Conservation (phyloP, 768 basidiomycete species). For the Glaciozyma martinii region DNA sequence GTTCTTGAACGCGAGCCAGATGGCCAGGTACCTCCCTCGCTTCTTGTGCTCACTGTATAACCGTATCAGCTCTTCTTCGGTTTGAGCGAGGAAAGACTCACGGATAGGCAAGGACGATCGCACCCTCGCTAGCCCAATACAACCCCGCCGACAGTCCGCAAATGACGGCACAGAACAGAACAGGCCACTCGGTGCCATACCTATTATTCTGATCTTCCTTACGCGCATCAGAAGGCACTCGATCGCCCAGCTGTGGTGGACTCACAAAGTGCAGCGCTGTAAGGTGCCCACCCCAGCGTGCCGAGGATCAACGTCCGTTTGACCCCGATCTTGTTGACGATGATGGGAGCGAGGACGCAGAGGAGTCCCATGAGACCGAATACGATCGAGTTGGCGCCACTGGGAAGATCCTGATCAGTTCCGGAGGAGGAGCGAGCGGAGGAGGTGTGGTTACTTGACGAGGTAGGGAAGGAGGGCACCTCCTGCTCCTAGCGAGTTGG, state of each 20-base stretch:
- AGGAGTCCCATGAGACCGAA: slow-evolving; percentile 6
- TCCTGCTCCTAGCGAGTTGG: not conserved
- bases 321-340: too few relatives aligned
- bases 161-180: slow-evolving; percentile 11
- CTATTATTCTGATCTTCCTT: slow-evolving; percentile 10
- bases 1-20: slow-evolving; percentile 16
- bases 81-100: not conserved
- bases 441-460: not conserved
- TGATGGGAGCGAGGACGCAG: not conserved
- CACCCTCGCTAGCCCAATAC: slow-evolving; percentile 14
- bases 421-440: not conserved
- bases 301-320: slow-evolving; percentile 1
- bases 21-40: not conserved
- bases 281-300: slow-evolving; percentile 11
- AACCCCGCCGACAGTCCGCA: slow-evolving; percentile 4
- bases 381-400: slow-evolving; percentile 1
- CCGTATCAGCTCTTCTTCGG: not conserved
- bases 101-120: not conserved
- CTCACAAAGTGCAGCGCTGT: slow-evolving; percentile 1
- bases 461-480: slow-evolving; percentile 10
- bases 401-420: not conserved
- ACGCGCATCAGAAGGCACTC: not conserved
- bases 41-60: slow-evolving; percentile 1
- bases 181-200: slow-evolving; percentile 19
- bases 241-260: not conserved